Conservation (phyloP, 169 alveolate genomes). For the Theileria parva region DNA sequence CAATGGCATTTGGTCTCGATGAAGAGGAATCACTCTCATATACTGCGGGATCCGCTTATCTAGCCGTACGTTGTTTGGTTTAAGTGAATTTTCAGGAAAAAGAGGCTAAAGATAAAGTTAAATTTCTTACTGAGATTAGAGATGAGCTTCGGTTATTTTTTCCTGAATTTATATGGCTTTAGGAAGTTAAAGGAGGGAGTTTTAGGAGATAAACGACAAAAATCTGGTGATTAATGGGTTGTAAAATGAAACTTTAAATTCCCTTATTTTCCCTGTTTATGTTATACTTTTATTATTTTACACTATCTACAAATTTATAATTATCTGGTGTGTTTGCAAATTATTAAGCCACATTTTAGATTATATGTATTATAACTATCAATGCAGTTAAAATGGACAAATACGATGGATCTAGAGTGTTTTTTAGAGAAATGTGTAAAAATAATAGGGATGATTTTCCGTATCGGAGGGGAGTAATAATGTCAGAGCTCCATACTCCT, state of each 20-base stretch:
- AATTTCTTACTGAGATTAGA: slow-evolving; percentile 42
- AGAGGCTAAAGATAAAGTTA: slow-evolving; percentile 57
- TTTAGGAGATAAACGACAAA: neutral
- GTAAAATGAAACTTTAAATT: neutral
- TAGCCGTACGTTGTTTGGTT: slow-evolving; percentile 22
- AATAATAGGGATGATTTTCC: neutral
- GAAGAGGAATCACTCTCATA: slow-evolving; percentile 67
- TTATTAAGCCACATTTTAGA: neutral
- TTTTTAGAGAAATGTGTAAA: slow-evolving; percentile 3
- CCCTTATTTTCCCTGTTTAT: neutral
- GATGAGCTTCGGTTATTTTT: slow-evolving; percentile 46
- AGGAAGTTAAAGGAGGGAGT: slow-evolving; percentile 54
- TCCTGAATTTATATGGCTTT: neutral
- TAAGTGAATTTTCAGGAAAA: slow-evolving; percentile 30
- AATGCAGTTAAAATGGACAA: neutral
- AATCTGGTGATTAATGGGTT: neutral
- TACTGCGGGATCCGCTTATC: slow-evolving; percentile 71
- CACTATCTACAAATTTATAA: neutral
- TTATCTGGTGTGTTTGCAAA: neutral
- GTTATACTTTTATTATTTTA: too few species aligned
- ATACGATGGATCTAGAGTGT: neutral
- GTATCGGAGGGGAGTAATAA: slow-evolving; percentile 23
- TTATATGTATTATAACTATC: neutral
- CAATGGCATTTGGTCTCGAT: slow-evolving; percentile 73
- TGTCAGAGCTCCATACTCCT: slow-evolving; percentile 25